Percentiles rank a stretch among this genome's conserved stretches.
Evolutionary conservation across 2,329 filamentous ascomycete genomes (phyloP).

Genomic region (Diaporthe longicolla): DNA sequence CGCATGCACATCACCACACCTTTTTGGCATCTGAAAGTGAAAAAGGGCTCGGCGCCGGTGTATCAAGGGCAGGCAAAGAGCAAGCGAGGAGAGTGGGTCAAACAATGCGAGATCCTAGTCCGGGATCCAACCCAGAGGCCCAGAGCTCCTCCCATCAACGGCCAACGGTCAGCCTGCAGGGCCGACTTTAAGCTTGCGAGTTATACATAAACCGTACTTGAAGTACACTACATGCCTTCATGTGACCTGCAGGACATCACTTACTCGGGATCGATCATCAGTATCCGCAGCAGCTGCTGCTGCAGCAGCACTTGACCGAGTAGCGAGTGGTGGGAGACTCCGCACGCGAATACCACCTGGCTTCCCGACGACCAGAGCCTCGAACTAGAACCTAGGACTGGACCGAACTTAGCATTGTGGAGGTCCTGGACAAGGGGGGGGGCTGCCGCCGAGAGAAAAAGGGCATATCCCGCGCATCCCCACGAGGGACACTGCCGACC

Average conservation of each 20-base stretch:
- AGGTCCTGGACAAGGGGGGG: conserved; percentile 13
- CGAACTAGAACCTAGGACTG: conserved; percentile 10
- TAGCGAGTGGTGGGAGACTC: conserved; percentile 16
- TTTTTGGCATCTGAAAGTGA: conserved; percentile 26
- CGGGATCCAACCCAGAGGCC: conserved; percentile 12
- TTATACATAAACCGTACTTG: conserved; percentile 7
- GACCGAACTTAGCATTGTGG: conserved; percentile 27
- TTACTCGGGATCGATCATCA: conserved; percentile 9
- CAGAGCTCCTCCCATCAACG: conserved; percentile 11
- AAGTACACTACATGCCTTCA: conserved; percentile 8
- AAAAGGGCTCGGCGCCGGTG: conserved; percentile 12
- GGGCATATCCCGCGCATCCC: conserved; percentile 25
- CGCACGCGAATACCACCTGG: conserved; percentile 18
- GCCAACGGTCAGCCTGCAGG: conserved; percentile 30
- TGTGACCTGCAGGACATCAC: conserved; percentile 12
- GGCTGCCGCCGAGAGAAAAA: neutral
- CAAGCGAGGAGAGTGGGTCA: conserved; percentile 28
- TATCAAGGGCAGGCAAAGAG: conserved; percentile 14
- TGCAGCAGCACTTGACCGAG: neutral
- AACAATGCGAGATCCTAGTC: conserved; percentile 27
- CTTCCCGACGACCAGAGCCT: conserved; percentile 24
- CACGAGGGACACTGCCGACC: conserved; percentile 34
- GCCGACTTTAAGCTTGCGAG: conserved; percentile 8
- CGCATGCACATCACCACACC: neutral
- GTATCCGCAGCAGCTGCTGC: neutral